Percentiles rank a stretch among this genome's conserved stretches.
Conservation (phyloP, 306 rosid genomes). For the Styphnolobium japonicum region DNA sequence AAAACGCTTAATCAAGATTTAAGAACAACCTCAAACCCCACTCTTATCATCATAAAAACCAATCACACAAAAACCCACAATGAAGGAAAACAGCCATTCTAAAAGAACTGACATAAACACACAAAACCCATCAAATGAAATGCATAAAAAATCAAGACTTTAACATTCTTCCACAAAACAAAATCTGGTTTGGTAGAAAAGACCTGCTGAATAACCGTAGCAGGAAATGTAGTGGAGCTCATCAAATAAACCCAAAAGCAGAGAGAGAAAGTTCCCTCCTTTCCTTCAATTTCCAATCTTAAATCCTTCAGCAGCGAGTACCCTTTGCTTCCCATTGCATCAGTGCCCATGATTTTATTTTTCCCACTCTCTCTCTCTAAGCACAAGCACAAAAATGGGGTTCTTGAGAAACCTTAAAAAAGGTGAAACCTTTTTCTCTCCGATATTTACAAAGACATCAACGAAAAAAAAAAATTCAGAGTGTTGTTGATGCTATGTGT, state of each 20-base stretch:
- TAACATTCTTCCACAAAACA: neutral
- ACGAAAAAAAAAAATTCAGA: neutral
- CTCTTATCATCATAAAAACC: neutral
- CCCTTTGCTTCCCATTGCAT: conserved; percentile 32
- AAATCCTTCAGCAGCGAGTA: conserved; percentile 66
- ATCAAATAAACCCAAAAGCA: conserved; percentile 84
- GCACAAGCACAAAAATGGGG: conserved; percentile 17
- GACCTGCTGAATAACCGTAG: conserved; percentile 72
- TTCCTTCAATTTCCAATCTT: conserved; percentile 50
- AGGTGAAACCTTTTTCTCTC: neutral
- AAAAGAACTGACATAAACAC: neutral
- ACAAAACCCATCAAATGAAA: neutral
- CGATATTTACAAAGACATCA: neutral
- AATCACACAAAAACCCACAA: neutral
- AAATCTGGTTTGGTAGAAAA: neutral
- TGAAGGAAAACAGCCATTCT: neutral
- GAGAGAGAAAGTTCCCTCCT: conserved; percentile 53
- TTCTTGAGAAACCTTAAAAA: conserved; percentile 7
- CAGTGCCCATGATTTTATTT: conserved; percentile 37
- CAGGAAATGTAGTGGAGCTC: conserved; percentile 60
- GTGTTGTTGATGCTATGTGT: neutral
- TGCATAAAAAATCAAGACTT: neutral
- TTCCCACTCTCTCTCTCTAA: neutral
- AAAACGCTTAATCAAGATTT: neutral
- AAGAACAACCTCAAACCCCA: neutral